Evolutionary conservation across 148 eudicot genomes (phyloP).

Genomic region (Camellia granthamiana): DNA sequence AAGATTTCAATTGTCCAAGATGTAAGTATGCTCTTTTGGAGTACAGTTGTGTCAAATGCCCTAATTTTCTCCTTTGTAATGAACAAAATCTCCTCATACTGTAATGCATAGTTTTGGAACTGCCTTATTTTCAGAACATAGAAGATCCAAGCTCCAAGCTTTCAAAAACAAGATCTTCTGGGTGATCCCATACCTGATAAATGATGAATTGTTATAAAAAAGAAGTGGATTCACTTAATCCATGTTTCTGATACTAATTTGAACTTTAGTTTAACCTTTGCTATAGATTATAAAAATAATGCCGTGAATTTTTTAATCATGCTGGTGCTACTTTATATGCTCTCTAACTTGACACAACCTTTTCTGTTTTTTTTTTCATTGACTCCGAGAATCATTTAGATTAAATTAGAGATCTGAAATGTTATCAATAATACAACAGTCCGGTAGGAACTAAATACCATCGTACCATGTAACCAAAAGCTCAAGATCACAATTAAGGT

Average conservation of each 20-base stretch:
- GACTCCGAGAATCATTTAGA: background rate
- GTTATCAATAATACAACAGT: background rate
- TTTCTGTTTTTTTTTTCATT: too few relatives aligned
- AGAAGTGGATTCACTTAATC: background rate
- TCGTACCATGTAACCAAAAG: too few relatives aligned
- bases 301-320: background rate
- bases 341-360: background rate
- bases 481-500: background rate
- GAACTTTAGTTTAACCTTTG: background rate
- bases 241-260: background rate
- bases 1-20: constrained; percentile 44
- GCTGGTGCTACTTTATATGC: background rate
- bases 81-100: background rate
- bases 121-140: background rate
- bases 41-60: background rate
- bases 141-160: background rate
- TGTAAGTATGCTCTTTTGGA: constrained; percentile 43
- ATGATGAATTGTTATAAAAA: background rate
- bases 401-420: background rate
- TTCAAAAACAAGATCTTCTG: background rate
- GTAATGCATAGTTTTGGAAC: background rate
- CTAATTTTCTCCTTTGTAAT: background rate
- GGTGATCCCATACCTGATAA: background rate
- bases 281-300: background rate
- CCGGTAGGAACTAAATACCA: background rate